These are phyloP conservation scores for Mucor velutinosus DNA, from an alignment of 371 early-diverging fungal genomes.

Conservation along the genomic window DNA sequence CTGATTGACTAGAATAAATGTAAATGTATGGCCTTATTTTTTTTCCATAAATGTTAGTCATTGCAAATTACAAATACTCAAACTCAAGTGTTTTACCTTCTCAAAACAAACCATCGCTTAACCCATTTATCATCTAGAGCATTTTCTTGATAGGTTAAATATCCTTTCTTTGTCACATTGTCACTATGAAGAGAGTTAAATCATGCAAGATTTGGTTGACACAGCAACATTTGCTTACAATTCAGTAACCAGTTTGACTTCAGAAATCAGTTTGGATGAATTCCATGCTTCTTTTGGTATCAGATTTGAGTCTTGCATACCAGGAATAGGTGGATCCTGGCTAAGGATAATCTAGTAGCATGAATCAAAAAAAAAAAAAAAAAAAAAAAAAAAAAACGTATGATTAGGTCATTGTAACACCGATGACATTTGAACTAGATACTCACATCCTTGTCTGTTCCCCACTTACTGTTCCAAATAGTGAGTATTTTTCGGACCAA, in stretches of 20 bases:
- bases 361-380: neutral
- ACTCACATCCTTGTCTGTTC: slow-evolving; percentile 56
- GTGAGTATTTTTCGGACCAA: slow-evolving; percentile 42
- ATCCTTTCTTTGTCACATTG: slow-evolving; percentile 61
- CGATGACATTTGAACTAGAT: neutral
- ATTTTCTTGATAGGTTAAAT: slow-evolving; percentile 64
- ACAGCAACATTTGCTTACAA: slow-evolving; percentile 38
- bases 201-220: neutral
- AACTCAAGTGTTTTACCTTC: slow-evolving; percentile 47
- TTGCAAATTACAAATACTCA: neutral
- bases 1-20: slow-evolving; percentile 65
- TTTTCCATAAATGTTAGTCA: slow-evolving; percentile 5
- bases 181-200: slow-evolving; percentile 40
- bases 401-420: slow-evolving; percentile 1
- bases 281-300: slow-evolving; percentile 24
- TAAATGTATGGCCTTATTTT: slow-evolving; percentile 72
- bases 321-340: slow-evolving; percentile 52
- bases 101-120: slow-evolving; percentile 81
- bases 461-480: slow-evolving; percentile 54
- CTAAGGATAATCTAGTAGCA: slow-evolving; percentile 48
- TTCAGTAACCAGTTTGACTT: slow-evolving; percentile 58
- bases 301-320: slow-evolving; percentile 40
- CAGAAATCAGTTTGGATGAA: slow-evolving; percentile 51
- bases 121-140: slow-evolving; percentile 70
- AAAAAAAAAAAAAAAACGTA: slow-evolving; percentile 11